Base-by-base conservation (phyloP, 2,329 filamentous ascomycete species). In the Mycogone perniciosa region DNA sequence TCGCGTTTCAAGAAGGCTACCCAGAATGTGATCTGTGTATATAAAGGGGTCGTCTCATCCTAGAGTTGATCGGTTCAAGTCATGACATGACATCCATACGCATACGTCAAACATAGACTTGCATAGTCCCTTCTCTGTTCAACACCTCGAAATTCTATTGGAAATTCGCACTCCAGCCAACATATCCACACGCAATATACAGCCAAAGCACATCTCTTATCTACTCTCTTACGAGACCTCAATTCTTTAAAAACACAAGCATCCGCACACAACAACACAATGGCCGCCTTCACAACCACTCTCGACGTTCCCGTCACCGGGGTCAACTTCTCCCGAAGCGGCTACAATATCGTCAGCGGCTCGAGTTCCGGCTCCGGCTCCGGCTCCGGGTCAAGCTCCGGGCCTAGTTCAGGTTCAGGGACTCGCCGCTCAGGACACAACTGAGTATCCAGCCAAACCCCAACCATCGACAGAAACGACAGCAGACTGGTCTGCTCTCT, bases 361-460 rank as follows among this genome's bases (percentile, higher is more conserved):
- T 65, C 46, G 30, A 47, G 47, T 48, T 46, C 46, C 29, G 51
- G 42, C 38, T 45, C 49, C 13, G 34, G 46, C 45, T 48, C 40
- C 34, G 57, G 64, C 54, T 53, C 63, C 57, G 45, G 50, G 7
- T 52, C 50, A 31, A 44, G 50, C 38, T 52, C 50, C 39, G 46
- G 44, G 31, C 43, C 51, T 5, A 26, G 13, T 42, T 50, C 51
- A 5, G 41, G 46, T 7, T 50, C 51, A 13, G 42, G 9, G 38
- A 46, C 37, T 33, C 50, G 74, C 63, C 72, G 73, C 54, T 71
- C 67, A 47, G 73, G 73, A 56, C 75, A 75, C 68, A 76, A 76
- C 69, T 72, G 71, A 61, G 60, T 20, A 3, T 20, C 20, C 20
- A 2, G 66, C 48, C 62, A 35, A 26, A n/a, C 13, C 46, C 35